phyloP scores from a whole-genome alignment of 2,329 filamentous ascomycete genomes.

The Emmonsiellopsis sp. region DNA sequence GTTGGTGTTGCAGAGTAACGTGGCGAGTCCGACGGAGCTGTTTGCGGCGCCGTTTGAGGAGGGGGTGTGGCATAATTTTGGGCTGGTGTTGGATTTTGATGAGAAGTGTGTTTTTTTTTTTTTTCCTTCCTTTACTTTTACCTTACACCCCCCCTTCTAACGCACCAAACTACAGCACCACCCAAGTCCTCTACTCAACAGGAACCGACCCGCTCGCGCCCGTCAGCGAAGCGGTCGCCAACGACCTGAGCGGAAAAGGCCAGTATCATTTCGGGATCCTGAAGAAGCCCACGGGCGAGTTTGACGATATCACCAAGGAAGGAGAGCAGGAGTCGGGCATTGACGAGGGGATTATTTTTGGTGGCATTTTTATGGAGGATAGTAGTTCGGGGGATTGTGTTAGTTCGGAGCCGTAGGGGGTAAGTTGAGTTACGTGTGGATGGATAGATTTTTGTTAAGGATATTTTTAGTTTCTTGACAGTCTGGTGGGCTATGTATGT shows the following conservation, averaged over 20 bases:
- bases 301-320: conserved; percentile 37
- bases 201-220: conserved; percentile 37
- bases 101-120: conserved; percentile 37
- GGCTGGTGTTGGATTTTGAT: conserved; percentile 48
- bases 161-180: conserved; percentile 33
- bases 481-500: no score
- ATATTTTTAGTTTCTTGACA: no score
- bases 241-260: conserved; percentile 49
- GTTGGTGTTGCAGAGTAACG: conserved; percentile 8
- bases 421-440: no score
- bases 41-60: conserved; percentile 36
- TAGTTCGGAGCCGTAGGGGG: neutral
- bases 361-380: conserved; percentile 47
- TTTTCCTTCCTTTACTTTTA: neutral
- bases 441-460: no score
- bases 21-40: conserved; percentile 32
- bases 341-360: conserved; percentile 46
- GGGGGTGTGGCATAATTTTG: conserved; percentile 52
- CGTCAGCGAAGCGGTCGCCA: conserved; percentile 37
- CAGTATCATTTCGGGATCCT: conserved; percentile 55
- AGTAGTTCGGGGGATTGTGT: conserved; percentile 18
- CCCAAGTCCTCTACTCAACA: conserved; percentile 50
- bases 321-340: conserved; percentile 43
- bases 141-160: neutral
- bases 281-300: conserved; percentile 48